phyloP scores from a whole-genome alignment of 805 yeast genomes.

The Suhomyces sp. region DNA sequence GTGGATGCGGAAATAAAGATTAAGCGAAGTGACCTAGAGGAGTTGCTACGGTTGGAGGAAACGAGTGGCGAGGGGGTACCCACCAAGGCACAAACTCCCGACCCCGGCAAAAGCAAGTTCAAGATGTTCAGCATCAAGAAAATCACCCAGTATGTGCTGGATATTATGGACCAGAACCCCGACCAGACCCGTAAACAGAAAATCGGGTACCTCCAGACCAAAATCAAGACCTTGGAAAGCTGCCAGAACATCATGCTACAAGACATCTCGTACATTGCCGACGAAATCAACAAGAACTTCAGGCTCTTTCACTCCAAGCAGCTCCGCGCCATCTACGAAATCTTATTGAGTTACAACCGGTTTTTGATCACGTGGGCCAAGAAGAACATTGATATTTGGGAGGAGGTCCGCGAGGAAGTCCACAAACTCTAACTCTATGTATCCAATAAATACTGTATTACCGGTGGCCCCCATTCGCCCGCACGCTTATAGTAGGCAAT shows the following conservation, averaged over 20 bases:
- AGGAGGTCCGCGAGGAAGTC: conserved; percentile 50
- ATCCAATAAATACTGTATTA: conserved; percentile 16
- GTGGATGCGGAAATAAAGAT: conserved; percentile 32
- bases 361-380: conserved; percentile 64
- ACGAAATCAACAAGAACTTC: conserved; percentile 46
- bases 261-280: conserved; percentile 39
- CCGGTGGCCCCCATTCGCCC: conserved; percentile 70
- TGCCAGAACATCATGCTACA: conserved; percentile 46
- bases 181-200: conserved; percentile 58
- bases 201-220: conserved; percentile 47
- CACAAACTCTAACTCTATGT: conserved; percentile 8
- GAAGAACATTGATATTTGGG: conserved; percentile 66
- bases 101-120: conserved; percentile 30
- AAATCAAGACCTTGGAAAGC: conserved; percentile 49
- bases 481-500: conserved; percentile 61
- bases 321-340: conserved; percentile 49
- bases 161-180: conserved; percentile 65
- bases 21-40: conserved; percentile 30
- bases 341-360: conserved; percentile 51
- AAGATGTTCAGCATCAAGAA: conserved; percentile 47
- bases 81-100: conserved; percentile 1
- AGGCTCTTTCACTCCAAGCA: conserved; percentile 49
- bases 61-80: conserved; percentile 23
- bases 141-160: conserved; percentile 51
- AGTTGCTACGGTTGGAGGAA: conserved; percentile 26